Conservation (phyloP, 202 grass and related monocot genomes). For the Digitaria exilis region DNA sequence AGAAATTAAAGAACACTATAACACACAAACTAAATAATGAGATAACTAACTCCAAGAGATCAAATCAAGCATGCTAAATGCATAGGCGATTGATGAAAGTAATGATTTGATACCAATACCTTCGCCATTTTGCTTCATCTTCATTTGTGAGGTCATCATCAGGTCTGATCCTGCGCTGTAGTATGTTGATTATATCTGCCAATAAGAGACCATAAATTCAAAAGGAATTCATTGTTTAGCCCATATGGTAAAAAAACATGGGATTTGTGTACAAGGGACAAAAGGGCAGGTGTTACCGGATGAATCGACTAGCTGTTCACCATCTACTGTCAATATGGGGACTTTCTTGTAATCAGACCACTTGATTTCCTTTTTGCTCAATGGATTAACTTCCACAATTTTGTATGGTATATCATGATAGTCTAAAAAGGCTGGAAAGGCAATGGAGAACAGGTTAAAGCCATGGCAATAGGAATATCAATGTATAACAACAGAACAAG, state of each 20-base stretch:
- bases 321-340: conserved; percentile 86
- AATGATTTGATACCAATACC: conserved; percentile 60
- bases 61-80: neutral
- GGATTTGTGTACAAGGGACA: conserved; percentile 20
- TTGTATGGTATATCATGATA: conserved; percentile 98
- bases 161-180: conserved; percentile 59
- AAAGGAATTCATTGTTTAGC: conserved; percentile 15
- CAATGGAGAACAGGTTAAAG: conserved; percentile 25
- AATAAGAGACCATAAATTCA: conserved; percentile 28
- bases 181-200: conserved; percentile 87
- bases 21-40: neutral
- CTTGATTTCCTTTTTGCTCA: conserved; percentile 99
- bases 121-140: conserved; percentile 87
- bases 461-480: neutral
- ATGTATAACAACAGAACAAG: neutral
- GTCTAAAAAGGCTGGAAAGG: conserved; percentile 79
- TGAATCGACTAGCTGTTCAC: conserved; percentile 85
- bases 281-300: conserved; percentile 59
- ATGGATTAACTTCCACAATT: conserved; percentile 96
- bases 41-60: neutral
- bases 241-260: neutral
- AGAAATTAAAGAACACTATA: neutral
- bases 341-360: conserved; percentile 99
- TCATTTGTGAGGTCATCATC: conserved; percentile 46
- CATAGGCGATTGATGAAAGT: neutral